A percentile compares a stretch with the other conserved stretches of the same genome.
Conservation (phyloP, 108 stramenopile species). For the Skeletonema potamos region DNA sequence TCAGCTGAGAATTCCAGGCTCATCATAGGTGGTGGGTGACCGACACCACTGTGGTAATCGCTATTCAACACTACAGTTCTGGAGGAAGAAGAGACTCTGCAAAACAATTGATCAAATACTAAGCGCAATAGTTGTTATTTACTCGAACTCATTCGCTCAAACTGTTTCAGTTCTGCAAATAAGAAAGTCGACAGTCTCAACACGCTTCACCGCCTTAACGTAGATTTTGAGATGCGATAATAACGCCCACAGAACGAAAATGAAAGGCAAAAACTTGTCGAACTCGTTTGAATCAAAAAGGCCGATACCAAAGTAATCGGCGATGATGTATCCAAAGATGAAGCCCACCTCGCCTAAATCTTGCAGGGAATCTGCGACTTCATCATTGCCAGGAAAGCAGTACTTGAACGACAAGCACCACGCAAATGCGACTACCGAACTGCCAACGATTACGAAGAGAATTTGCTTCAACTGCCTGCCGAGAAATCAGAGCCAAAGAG, state of each 20-base stretch:
- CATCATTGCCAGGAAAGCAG: constrained; percentile 6
- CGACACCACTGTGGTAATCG: neutral
- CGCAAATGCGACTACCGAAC: constrained; percentile 11
- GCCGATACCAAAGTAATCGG: constrained; percentile 1
- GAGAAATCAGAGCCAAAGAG: constrained; percentile 31
- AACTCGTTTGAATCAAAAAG: constrained; percentile 8
- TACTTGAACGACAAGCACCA: constrained; percentile 17
- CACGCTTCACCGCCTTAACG: constrained; percentile 14
- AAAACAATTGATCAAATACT: neutral
- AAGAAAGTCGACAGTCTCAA: neutral
- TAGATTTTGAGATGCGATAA: constrained; percentile 20
- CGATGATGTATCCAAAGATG: constrained; percentile 16
- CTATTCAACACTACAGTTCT: too few species aligned
- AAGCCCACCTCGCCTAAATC: constrained; percentile 40
- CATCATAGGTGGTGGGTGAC: constrained; percentile 24
- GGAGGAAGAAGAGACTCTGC: too few species aligned
- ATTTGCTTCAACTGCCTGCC: constrained; percentile 26
- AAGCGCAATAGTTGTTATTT: neutral
- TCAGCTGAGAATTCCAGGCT: constrained; percentile 74
- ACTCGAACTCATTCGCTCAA: neutral
- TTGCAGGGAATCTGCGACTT: constrained; percentile 18
- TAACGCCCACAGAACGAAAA: constrained; percentile 23
- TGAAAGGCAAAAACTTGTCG: neutral
- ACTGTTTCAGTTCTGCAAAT: neutral
- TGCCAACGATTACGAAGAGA: constrained; percentile 7